Evolutionary conservation across 768 basidiomycete species (phyloP), one percentile per base, ranked within the genome.

Genomic region (Tremella yokohamensis): DNA sequence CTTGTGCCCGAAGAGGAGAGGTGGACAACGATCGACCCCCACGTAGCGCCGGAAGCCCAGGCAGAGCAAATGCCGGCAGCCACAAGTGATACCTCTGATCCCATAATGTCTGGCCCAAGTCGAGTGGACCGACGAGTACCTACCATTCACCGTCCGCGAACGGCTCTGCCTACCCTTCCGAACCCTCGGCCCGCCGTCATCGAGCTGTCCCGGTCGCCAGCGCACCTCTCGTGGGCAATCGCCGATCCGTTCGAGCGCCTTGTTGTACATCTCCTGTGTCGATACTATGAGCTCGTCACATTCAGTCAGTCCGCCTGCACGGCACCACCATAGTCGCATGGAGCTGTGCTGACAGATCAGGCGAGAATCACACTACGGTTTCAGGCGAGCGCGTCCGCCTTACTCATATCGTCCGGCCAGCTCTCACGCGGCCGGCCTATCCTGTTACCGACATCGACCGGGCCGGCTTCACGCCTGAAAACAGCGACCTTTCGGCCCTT

Each of bases 251-350:
- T 73, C 44, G 75, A 76, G 45, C 45, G 75, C 51, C 53, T 74
- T 40, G 68, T 76, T 3, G 62, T 75, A 2, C 75, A 76, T 55
- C 52, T 76, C 8, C 26, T 76, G 8, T 59, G 52, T 0, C 54
- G 75, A 34, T 76, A 76, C 45, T 76, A 74, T 40, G 70, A 73
- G 40, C 57, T 74, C 15, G 40, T 72, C 12, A 69, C 72, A 39
- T 76, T 72, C 67, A 75, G 73, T 74, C 52, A 69, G 70, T 67
- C 4, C 2, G 16, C 44, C 29, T 48, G 13, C 42, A 45, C 42
- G 22, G n/a, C 42, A 18, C 39, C 29, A 50, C n/a, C 40, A 4
- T 7, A 40, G 6, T 9, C 19, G 11, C 0, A n/a, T 49, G 45
- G 52, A 11, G 29, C n/a, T 26, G 25, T 20, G 39, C 1, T 59